Percentiles rank a stretch among this genome's conserved stretches.
These are phyloP conservation scores for Apiotrichum mycotoxinovorans DNA, from an alignment of 1,284 basidiomycete species.

Conservation along the genomic window DNA sequence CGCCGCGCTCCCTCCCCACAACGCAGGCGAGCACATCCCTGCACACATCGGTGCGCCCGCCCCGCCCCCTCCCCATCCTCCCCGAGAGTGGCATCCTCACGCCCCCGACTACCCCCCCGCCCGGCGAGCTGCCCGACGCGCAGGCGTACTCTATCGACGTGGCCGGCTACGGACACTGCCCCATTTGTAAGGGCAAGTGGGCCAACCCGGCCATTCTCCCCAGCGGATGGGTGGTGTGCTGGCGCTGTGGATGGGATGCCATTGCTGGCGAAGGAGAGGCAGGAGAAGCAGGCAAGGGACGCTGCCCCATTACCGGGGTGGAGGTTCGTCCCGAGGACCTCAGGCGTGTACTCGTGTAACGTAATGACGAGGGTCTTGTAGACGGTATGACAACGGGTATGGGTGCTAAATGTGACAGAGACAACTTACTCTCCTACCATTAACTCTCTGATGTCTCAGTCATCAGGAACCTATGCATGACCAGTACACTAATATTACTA, in stretches of 20 bases:
- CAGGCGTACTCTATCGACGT: constrained; percentile 22
- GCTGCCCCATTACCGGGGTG: constrained; percentile 82
- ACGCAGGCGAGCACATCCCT: constrained; percentile 61
- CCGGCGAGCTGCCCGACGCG: constrained; percentile 53
- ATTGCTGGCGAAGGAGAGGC: constrained; percentile 59
- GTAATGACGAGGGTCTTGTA: not conserved
- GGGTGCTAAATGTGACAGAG: no score
- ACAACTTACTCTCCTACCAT: no score
- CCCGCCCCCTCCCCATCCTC: constrained; percentile 59
- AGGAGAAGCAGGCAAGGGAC: constrained; percentile 50
- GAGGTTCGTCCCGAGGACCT: constrained; percentile 72
- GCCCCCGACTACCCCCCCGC: constrained; percentile 26
- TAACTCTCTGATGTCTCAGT: no score
- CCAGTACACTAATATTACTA: no score
- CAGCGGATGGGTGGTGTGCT: constrained; percentile 93
- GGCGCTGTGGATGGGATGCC: constrained; percentile 82
- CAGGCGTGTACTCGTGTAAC: constrained; percentile 72
- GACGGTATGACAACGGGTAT: not conserved
- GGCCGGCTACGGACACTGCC: constrained; percentile 72
- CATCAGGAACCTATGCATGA: no score
- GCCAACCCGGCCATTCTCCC: constrained; percentile 87
- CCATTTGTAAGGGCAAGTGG: constrained; percentile 70
- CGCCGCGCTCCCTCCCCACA: constrained; percentile 71
- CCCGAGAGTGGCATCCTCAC: constrained; percentile 28
- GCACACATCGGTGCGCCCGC: constrained; percentile 68